These are phyloP conservation scores for Magnusiomyces clavatus DNA, from an alignment of 1,139 yeast species.

Conservation along the genomic window DNA sequence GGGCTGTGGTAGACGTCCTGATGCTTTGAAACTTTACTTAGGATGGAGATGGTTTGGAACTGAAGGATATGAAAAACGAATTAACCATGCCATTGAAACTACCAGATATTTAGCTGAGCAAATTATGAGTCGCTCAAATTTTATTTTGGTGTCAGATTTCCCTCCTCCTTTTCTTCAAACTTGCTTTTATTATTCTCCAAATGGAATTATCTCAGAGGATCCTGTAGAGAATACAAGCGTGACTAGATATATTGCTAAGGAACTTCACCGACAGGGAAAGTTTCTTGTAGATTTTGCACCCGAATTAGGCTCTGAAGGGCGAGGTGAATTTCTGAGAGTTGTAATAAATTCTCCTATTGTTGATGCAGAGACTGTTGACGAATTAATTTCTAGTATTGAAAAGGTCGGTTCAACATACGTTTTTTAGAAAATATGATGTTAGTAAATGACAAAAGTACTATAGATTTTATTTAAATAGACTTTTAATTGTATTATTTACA, in stretches of 20 bases:
- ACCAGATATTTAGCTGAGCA: constrained; percentile 50
- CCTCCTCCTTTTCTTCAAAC: constrained; percentile 79
- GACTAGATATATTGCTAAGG: constrained; percentile 60
- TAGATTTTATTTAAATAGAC: constrained; percentile 1
- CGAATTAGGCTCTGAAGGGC: constrained; percentile 37
- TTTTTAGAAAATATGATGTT: not conserved
- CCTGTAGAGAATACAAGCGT: constrained; percentile 42
- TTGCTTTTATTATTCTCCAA: constrained; percentile 65
- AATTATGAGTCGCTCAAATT: constrained; percentile 27
- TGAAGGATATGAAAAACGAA: constrained; percentile 42
- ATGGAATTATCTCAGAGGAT: constrained; percentile 26
- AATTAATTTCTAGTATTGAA: constrained; percentile 31
- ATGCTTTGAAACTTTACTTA: constrained; percentile 68
- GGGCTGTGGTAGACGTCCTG: constrained; percentile 90
- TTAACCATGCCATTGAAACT: constrained; percentile 65
- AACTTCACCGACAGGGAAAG: constrained; percentile 52
- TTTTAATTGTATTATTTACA: not conserved
- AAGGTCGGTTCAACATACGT: not conserved
- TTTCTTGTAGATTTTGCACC: constrained; percentile 83
- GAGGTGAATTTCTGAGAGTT: constrained; percentile 78
- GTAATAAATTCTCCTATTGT: constrained; percentile 67
- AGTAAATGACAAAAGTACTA: constrained; percentile 8
- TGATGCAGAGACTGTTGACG: constrained; percentile 33
- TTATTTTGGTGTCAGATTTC: constrained; percentile 45
- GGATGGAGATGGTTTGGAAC: constrained; percentile 79